Evolutionary conservation across 176 grass and related monocot genomes (phyloP).

Genomic region (Oropetium thomaeum): DNA sequence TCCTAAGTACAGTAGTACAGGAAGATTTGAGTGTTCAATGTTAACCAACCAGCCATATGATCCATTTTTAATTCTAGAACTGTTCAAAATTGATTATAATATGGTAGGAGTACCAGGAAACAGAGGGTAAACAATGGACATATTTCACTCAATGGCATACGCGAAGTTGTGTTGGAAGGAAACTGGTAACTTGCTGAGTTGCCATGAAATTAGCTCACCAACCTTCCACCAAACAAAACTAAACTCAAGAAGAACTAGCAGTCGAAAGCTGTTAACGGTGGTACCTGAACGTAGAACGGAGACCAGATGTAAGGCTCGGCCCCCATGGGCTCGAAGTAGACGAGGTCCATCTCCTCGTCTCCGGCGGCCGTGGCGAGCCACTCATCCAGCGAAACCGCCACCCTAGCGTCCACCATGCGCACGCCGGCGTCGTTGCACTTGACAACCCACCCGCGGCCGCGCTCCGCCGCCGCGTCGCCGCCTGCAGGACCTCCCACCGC

Average conservation of each 20-base stretch:
- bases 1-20: neutral
- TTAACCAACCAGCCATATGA: neutral
- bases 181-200: neutral
- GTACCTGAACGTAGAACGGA: constrained; percentile 82
- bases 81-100: neutral
- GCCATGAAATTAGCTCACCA: neutral
- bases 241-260: neutral
- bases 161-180: neutral
- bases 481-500: too few species aligned
- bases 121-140: neutral
- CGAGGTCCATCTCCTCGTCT: constrained; percentile 79
- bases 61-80: neutral
- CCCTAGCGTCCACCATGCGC: constrained; percentile 59
- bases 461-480: neutral
- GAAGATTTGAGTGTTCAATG: neutral
- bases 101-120: neutral
- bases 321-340: constrained; percentile 56
- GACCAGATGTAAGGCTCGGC: constrained; percentile 71
- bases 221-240: neutral
- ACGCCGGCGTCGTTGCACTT: constrained; percentile 96
- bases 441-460: constrained; percentile 41
- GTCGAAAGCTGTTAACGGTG: too few species aligned
- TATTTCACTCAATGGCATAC: too few species aligned
- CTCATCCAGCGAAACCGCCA: constrained; percentile 54
- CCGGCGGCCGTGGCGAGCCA: constrained; percentile 59